Percentiles rank a stretch among this genome's conserved stretches.
These are phyloP conservation scores for Tulasnella sp. DNA, from an alignment of 768 basidiomycete species.

Conservation along the genomic window DNA sequence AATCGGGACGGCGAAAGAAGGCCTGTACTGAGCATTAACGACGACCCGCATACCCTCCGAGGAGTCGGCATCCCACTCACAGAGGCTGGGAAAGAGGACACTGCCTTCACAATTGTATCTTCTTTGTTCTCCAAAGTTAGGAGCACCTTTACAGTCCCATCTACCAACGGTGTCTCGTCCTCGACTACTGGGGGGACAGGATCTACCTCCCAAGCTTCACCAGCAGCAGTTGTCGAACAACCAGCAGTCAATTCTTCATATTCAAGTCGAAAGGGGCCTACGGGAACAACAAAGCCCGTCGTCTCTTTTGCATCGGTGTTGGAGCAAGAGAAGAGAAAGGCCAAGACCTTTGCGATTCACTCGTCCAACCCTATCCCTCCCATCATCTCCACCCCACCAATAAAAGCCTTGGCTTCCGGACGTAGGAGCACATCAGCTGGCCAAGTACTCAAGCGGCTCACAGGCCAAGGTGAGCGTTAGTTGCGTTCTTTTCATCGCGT, in stretches of 20 bases:
- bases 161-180: background rate
- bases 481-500: slow-evolving; percentile 9
- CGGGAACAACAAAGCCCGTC: background rate
- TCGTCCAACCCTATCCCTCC: slow-evolving; percentile 63
- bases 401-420: slow-evolving; percentile 58
- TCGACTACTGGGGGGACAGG: background rate
- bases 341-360: slow-evolving; percentile 34
- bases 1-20: background rate
- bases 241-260: background rate
- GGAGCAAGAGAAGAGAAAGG: slow-evolving; percentile 29
- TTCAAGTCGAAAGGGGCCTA: slow-evolving; percentile 1
- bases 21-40: slow-evolving; percentile 20
- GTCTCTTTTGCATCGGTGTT: slow-evolving; percentile 9
- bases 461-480: slow-evolving; percentile 76
- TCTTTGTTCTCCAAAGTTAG: slow-evolving; percentile 81
- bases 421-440: slow-evolving; percentile 83
- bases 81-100: slow-evolving; percentile 89
- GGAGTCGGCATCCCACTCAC: slow-evolving; percentile 84
- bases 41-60: slow-evolving; percentile 46
- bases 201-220: background rate
- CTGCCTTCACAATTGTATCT: slow-evolving; percentile 81
- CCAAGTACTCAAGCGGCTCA: slow-evolving; percentile 84
- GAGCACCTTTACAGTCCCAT: slow-evolving; percentile 58
- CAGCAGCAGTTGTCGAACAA: slow-evolving; percentile 4
- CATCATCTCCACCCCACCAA: slow-evolving; percentile 81